A percentile compares a stretch with the other conserved stretches of the same genome.
These are phyloP conservation scores for Dactylorhiza incarnata DNA, from an alignment of 106 monocot species.

Conservation along the genomic window DNA sequence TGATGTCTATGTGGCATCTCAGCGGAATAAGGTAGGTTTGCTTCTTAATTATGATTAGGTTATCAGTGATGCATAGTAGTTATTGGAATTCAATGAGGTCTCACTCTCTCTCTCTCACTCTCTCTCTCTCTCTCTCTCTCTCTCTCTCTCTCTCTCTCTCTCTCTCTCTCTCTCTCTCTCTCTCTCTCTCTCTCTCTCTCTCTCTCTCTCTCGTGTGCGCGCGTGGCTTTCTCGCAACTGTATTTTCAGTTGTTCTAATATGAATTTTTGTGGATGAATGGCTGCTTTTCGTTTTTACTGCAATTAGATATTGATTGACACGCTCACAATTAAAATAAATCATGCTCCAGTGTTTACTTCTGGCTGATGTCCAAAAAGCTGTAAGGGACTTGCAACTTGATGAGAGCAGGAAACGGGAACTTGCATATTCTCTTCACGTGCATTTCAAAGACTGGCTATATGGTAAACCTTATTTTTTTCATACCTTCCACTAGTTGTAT, in stretches of 20 bases:
- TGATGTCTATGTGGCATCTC: slow-evolving; percentile 28
- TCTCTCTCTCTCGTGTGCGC: no score
- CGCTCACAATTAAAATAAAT: not conserved
- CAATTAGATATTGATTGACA: not conserved
- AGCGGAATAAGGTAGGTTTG: slow-evolving; percentile 28
- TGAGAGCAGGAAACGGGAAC: slow-evolving; percentile 33
- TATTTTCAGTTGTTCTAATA: not conserved
- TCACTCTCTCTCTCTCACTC: no score
- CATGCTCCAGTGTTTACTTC: slow-evolving; percentile 28
- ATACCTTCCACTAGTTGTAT: not conserved
- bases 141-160: no score
- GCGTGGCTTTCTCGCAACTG: not conserved
- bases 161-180: no score
- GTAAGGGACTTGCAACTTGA: slow-evolving; percentile 39
- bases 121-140: no score
- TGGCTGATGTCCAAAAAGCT: slow-evolving; percentile 38
- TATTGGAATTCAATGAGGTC: not conserved
- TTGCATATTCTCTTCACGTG: slow-evolving; percentile 34
- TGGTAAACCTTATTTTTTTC: slow-evolving; percentile 27
- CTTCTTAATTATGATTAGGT: not conserved
- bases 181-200: no score
- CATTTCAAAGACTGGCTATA: slow-evolving; percentile 67
- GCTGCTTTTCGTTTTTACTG: not conserved
- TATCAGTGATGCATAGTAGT: not conserved
- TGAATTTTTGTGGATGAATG: not conserved